Percentiles rank a stretch among this genome's conserved stretches.
phyloP scores from a whole-genome alignment of 495 filamentous ascomycete genomes.

The Aspergillus hancockii region DNA sequence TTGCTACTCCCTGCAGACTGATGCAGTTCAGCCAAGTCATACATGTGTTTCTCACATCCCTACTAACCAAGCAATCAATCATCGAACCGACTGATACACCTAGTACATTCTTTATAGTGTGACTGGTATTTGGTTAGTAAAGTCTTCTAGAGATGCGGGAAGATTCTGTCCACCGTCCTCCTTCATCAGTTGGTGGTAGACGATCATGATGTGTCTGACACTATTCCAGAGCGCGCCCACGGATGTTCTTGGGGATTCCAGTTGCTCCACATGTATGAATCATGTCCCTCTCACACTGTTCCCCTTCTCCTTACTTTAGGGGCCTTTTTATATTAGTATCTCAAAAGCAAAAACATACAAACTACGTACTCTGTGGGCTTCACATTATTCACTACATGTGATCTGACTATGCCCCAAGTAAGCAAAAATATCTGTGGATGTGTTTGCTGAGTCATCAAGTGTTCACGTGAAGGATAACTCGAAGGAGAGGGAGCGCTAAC shows the following conservation, averaged over 20 bases:
- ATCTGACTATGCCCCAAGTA: no score
- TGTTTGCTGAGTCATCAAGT: no score
- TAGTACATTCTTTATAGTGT: conserved; percentile 2
- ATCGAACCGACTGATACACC: background rate
- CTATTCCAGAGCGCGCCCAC: background rate
- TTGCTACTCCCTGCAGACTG: conserved; percentile 6
- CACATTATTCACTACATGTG: no score
- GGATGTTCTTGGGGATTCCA: background rate
- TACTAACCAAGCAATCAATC: conserved; percentile 1
- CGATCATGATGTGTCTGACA: background rate
- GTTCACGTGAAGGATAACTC: no score
- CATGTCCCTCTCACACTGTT: no score
- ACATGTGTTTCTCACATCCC: conserved; percentile 9
- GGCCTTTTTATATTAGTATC: no score
- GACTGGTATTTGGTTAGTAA: conserved; percentile 5
- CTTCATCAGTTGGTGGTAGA: background rate
- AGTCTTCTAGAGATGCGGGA: background rate
- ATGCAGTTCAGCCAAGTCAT: conserved; percentile 8
- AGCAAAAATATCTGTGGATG: no score
- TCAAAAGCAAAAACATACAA: no score
- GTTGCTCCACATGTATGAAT: background rate
- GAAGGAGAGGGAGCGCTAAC: no score
- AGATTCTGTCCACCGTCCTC: background rate
- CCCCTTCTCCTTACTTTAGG: no score
- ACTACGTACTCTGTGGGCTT: no score